Conservation (phyloP, 441 rosid species). For the Jatropha podagrica region DNA sequence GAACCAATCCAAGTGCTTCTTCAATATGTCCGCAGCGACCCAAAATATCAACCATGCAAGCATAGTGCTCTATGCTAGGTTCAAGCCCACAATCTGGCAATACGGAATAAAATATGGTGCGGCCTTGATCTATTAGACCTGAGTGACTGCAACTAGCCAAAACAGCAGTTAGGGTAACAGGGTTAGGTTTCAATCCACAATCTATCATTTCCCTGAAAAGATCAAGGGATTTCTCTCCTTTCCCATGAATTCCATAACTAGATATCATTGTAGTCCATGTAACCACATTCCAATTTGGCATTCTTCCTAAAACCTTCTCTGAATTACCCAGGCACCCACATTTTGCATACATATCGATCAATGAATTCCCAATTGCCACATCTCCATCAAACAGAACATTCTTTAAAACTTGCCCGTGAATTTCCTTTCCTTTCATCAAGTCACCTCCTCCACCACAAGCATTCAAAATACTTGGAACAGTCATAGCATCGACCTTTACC, state of each 20-base stretch:
- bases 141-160: conserved; percentile 33
- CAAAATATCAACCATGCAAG: conserved; percentile 34
- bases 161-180: conserved; percentile 28
- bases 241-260: conserved; percentile 32
- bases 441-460: conserved; percentile 31
- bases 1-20: conserved; percentile 27
- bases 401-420: conserved; percentile 27
- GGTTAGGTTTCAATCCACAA: conserved; percentile 25
- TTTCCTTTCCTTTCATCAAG: conserved; percentile 27
- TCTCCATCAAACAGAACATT: conserved; percentile 14
- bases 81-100: conserved; percentile 22
- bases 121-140: conserved; percentile 27
- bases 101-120: conserved; percentile 23
- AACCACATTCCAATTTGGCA: conserved; percentile 19
- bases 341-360: conserved; percentile 32
- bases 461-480: conserved; percentile 21
- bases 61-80: conserved; percentile 28
- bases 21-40: conserved; percentile 27
- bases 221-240: conserved; percentile 24
- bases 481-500: conserved; percentile 20
- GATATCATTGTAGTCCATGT: conserved; percentile 33
- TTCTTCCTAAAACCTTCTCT: conserved; percentile 23
- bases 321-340: conserved; percentile 26
- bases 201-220: conserved; percentile 23
- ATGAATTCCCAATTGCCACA: conserved; percentile 23